phyloP scores from a whole-genome alignment of 352 stramenopile species.

The Globisporangium nunn region DNA sequence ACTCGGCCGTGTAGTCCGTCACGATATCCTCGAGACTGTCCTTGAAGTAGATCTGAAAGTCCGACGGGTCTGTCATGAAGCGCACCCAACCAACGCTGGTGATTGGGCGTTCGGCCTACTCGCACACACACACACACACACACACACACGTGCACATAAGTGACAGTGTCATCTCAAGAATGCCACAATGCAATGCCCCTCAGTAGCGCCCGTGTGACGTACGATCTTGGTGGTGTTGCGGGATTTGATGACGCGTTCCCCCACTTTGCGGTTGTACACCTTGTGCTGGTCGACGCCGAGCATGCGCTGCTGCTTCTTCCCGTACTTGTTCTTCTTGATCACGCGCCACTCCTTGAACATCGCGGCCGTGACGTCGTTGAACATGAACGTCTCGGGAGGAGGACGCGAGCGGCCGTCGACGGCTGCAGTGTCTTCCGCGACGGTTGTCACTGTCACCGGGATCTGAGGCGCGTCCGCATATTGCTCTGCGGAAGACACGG shows the following conservation, averaged over 20 bases:
- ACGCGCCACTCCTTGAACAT: constrained; percentile 90
- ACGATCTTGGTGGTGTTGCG: constrained; percentile 87
- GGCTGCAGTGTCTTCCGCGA: constrained; percentile 59
- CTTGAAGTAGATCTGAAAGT: constrained; percentile 88
- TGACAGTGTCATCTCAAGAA: not conserved
- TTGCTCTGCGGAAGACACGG: constrained; percentile 41
- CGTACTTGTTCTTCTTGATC: constrained; percentile 90
- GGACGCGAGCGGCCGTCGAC: constrained; percentile 62
- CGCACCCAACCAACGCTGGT: constrained; percentile 82
- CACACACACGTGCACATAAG: not conserved
- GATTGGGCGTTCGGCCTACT: constrained; percentile 76
- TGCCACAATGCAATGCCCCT: too few species aligned
- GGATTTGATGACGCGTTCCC: constrained; percentile 85
- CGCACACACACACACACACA: constrained; percentile 1
- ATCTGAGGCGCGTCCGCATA: constrained; percentile 81
- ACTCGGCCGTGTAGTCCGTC: constrained; percentile 85
- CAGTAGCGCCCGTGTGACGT: constrained; percentile 22
- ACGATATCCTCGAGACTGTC: constrained; percentile 85
- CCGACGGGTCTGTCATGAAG: constrained; percentile 79
- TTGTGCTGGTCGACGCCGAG: constrained; percentile 86
- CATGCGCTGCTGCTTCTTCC: constrained; percentile 86
- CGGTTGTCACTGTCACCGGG: constrained; percentile 49
- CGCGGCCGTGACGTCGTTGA: constrained; percentile 84
- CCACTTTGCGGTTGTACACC: constrained; percentile 88
- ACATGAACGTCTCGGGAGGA: constrained; percentile 86